phyloP scores from a whole-genome alignment of 495 filamentous ascomycete species.

The Annulohypoxylon stygium region DNA sequence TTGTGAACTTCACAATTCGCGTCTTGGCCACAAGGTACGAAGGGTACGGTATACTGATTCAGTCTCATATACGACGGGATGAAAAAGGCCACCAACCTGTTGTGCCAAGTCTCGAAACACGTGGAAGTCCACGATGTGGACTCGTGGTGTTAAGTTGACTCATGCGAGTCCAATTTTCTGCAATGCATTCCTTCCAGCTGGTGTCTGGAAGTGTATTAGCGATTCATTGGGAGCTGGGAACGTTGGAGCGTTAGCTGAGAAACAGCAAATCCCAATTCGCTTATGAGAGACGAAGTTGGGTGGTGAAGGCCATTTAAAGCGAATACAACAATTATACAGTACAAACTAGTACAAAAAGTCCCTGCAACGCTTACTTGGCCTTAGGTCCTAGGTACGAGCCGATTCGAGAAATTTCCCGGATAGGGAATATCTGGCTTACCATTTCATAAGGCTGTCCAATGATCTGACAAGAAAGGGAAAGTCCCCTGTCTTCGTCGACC shows the following conservation, averaged over 20 bases:
- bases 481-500: conserved; percentile 27
- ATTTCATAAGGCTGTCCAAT: conserved; percentile 44
- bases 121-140: conserved; percentile 17
- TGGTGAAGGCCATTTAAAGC: conserved; percentile 11
- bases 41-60: not conserved
- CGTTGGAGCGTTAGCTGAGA: conserved; percentile 1
- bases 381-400: conserved; percentile 5
- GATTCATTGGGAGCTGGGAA: not conserved
- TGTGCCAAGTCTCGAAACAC: conserved; percentile 2
- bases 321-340: not conserved
- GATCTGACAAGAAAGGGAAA: not conserved
- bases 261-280: not conserved
- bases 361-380: conserved; percentile 9
- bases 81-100: not conserved
- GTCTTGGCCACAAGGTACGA: not conserved
- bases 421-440: conserved; percentile 12
- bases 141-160: conserved; percentile 14
- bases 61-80: not conserved
- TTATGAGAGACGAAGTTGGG: conserved; percentile 5
- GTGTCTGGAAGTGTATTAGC: not conserved
- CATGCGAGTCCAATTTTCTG: not conserved
- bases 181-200: conserved; percentile 29
- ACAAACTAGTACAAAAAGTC: conserved; percentile 29
- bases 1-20: not conserved
- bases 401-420: conserved; percentile 19